These are phyloP conservation scores for Crucihimalaya himalaica DNA, from an alignment of 345 rosid genomes.

Conservation along the genomic window DNA sequence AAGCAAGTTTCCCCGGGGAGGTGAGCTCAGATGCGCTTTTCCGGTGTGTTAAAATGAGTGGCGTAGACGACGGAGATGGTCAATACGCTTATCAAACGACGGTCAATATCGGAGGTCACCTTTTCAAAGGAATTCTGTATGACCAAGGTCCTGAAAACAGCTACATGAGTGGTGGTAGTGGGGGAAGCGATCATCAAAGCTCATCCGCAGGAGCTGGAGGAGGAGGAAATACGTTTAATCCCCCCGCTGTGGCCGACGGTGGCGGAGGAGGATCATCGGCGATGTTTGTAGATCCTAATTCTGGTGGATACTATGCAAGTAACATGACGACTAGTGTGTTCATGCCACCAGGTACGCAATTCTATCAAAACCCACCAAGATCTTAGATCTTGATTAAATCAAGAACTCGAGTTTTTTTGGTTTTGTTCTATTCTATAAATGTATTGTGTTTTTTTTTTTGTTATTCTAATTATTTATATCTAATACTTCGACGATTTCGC, in stretches of 20 bases:
- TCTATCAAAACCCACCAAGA: slow-evolving; percentile 41
- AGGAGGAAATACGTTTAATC: slow-evolving; percentile 24
- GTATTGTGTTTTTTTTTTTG: slow-evolving; percentile 11
- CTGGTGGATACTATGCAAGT: slow-evolving; percentile 39
- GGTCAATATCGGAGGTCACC: slow-evolving; percentile 81
- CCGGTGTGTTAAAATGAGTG: slow-evolving; percentile 75
- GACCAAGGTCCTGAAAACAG: slow-evolving; percentile 78
- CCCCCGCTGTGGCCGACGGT: slow-evolving; percentile 9
- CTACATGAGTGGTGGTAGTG: slow-evolving; percentile 47
- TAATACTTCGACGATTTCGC: slow-evolving; percentile 27
- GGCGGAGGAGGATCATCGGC: slow-evolving; percentile 35
- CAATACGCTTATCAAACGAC: slow-evolving; percentile 87
- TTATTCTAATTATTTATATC: slow-evolving; percentile 14
- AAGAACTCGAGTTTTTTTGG: slow-evolving; percentile 5
- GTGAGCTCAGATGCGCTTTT: slow-evolving; percentile 70
- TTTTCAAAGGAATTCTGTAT: slow-evolving; percentile 89
- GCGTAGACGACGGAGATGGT: slow-evolving; percentile 68
- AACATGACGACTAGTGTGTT: slow-evolving; percentile 37
- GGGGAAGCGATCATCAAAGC: slow-evolving; percentile 51
- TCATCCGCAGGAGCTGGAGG: slow-evolving; percentile 62
- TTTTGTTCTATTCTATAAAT: slow-evolving; percentile 8
- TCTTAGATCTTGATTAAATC: slow-evolving; percentile 41
- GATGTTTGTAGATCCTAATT: slow-evolving; percentile 39
- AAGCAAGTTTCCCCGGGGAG: slow-evolving; percentile 62
- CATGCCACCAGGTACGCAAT: slow-evolving; percentile 42